phyloP scores from a whole-genome alignment of 2,329 filamentous ascomycete species.

The Cladosporium sp. region DNA sequence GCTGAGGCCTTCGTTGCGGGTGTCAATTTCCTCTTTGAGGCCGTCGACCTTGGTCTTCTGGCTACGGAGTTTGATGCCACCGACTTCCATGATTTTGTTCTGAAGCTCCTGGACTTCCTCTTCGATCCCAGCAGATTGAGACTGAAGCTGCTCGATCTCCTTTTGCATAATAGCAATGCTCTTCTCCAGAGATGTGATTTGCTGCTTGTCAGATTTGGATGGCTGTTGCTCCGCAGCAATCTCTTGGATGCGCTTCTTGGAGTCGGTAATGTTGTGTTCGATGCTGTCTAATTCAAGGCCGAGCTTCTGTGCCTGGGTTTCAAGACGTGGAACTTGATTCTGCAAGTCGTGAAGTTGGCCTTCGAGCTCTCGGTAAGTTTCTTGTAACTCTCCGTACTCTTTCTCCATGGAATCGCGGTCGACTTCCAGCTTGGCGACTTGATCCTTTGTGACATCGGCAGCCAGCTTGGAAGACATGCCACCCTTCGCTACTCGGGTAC shows the following conservation, averaged over 20 bases:
- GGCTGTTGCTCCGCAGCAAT: constrained; percentile 75
- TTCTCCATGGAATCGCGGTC: constrained; percentile 83
- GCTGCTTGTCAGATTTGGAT: constrained; percentile 73
- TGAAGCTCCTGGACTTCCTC: constrained; percentile 89
- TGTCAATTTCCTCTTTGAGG: constrained; percentile 78
- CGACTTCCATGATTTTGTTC: constrained; percentile 97
- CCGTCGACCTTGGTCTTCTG: constrained; percentile 90
- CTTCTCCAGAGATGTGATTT: constrained; percentile 69
- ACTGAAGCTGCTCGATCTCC: constrained; percentile 74
- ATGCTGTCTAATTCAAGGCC: constrained; percentile 83
- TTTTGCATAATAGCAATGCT: constrained; percentile 70
- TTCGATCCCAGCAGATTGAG: constrained; percentile 85
- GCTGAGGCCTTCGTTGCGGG: constrained; percentile 76
- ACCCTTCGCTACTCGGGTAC: constrained; percentile 82
- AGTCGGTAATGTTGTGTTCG: constrained; percentile 77
- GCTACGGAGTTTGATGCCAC: constrained; percentile 83
- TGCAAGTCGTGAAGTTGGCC: constrained; percentile 66
- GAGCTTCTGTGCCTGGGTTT: constrained; percentile 90
- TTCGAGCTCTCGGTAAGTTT: constrained; percentile 78
- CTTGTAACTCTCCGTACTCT: constrained; percentile 78
- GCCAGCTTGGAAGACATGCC: constrained; percentile 96
- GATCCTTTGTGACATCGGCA: constrained; percentile 81
- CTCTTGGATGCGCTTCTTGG: constrained; percentile 80
- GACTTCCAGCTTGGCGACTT: constrained; percentile 79
- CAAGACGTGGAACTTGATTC: constrained; percentile 74